Conservation (phyloP, 306 rosid species). For the cucumber (Cucumis sativus) region Cucumber_9930_V3 NC_026659.2:22190501-22191000, state of each 20-base stretch:
- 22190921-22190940: not conserved
- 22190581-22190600: not conserved
- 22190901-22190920: slow-evolving; percentile 17
- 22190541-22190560: not conserved
- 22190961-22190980: no score
- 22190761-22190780: no score
- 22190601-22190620: no score
- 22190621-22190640: no score
- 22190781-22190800: no score
- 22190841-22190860: slow-evolving; percentile 43
- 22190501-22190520: not conserved
- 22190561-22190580: not conserved
- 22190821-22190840: slow-evolving; percentile 18
- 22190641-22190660: no score
- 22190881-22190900: slow-evolving; percentile 31
- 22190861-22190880: slow-evolving; percentile 42
- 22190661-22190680: no score
- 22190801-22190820: not conserved
- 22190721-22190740: no score
- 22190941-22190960: not conserved
- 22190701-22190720: no score
- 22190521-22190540: not conserved
- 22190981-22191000: not conserved
- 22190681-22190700: no score
- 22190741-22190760: no score